Evolutionary conservation across 441 rosid species (phyloP).

Genomic region (Pelargonium hybrid): DNA sequence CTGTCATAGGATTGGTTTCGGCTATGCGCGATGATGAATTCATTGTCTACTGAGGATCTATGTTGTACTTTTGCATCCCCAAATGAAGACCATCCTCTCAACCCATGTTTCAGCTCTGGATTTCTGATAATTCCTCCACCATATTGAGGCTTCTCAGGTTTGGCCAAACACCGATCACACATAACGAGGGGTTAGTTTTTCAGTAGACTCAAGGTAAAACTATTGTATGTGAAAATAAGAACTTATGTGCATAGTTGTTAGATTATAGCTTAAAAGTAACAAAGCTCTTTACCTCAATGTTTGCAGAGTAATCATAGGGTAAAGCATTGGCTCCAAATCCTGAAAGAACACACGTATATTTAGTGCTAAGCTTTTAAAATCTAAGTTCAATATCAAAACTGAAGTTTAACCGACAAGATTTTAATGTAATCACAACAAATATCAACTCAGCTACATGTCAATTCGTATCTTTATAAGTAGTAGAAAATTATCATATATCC

Average conservation of each 20-base stretch:
- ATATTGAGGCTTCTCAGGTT: slow-evolving; percentile 52
- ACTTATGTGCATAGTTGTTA: neutral
- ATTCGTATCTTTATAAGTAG: too few species aligned
- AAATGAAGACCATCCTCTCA: slow-evolving; percentile 43
- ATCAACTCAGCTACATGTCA: too few species aligned
- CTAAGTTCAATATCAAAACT: too few species aligned
- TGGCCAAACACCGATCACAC: slow-evolving; percentile 36
- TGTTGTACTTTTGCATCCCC: slow-evolving; percentile 47
- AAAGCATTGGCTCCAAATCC: slow-evolving; percentile 34
- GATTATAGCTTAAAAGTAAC: too few species aligned
- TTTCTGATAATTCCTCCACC: slow-evolving; percentile 57
- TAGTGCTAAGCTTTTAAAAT: too few species aligned
- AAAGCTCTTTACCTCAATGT: slow-evolving; percentile 28
- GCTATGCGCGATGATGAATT: slow-evolving; percentile 39
- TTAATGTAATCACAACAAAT: too few species aligned
- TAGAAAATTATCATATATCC: too few species aligned
- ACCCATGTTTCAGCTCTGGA: slow-evolving; percentile 48
- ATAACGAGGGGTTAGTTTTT: too few species aligned
- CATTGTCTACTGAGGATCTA: slow-evolving; percentile 30
- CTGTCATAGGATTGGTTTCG: slow-evolving; percentile 38
- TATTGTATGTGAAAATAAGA: neutral
- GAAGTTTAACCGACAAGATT: too few species aligned
- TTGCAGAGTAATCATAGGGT: slow-evolving; percentile 52
- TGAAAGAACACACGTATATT: slow-evolving; percentile 17
- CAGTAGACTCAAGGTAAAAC: too few species aligned